Conservation (phyloP, 148 eudicot genomes). For the Rhododendron mucronatum region DNA sequence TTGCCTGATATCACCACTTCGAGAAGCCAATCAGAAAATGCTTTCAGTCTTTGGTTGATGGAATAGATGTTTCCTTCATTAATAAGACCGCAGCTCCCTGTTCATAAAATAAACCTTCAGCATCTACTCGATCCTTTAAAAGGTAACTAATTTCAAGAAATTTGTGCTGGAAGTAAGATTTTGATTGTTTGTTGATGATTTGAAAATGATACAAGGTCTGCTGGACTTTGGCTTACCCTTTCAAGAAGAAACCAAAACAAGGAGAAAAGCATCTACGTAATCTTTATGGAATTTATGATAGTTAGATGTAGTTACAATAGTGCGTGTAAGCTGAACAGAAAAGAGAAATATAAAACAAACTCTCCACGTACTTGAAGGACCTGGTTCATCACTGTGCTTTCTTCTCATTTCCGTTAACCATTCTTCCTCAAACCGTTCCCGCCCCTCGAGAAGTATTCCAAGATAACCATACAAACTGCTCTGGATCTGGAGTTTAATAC, state of each 20-base stretch:
- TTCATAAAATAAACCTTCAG: neutral
- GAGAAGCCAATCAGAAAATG: constrained; percentile 71
- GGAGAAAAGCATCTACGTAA: neutral
- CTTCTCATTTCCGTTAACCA: constrained; percentile 30
- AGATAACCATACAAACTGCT: constrained; percentile 59
- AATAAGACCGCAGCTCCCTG: constrained; percentile 27
- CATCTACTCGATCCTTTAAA: neutral
- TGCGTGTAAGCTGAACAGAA: neutral
- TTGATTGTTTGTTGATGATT: neutral
- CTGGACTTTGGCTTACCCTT: neutral
- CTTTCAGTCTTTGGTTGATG: constrained; percentile 49
- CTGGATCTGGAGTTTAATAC: constrained; percentile 63
- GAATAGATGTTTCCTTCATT: constrained; percentile 35
- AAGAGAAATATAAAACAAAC: neutral
- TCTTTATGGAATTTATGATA: neutral
- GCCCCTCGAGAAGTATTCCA: constrained; percentile 69
- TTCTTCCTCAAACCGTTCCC: constrained; percentile 69
- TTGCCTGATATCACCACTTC: constrained; percentile 60
- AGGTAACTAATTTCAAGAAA: neutral
- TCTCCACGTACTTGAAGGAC: constrained; percentile 55
- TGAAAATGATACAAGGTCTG: neutral
- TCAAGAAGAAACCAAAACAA: neutral
- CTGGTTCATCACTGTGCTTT: constrained; percentile 36
- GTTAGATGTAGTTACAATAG: neutral
- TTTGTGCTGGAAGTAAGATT: neutral